These are phyloP conservation scores for Neoarthrinium moseri DNA, from an alignment of 2,329 filamentous ascomycete genomes.

Conservation along the genomic window DNA sequence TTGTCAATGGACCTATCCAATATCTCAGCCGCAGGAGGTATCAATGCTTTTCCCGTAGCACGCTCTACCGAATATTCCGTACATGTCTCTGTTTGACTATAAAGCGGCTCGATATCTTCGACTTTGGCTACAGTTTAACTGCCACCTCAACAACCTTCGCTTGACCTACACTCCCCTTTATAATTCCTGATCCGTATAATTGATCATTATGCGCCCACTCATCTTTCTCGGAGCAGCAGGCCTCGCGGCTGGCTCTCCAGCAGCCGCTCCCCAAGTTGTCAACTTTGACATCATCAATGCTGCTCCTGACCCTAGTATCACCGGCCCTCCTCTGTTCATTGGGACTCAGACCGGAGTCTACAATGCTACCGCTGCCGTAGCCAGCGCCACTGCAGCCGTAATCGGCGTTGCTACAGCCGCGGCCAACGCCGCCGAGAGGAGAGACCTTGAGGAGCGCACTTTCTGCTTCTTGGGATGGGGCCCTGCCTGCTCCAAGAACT, in stretches of 20 bases:
- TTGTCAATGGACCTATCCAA: no score
- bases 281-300: slow-evolving; percentile 9
- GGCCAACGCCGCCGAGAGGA: not conserved
- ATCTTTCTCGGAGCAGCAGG: slow-evolving; percentile 10
- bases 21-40: no score
- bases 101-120: no score
- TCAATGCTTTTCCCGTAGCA: no score
- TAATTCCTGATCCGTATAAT: no score
- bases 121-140: no score
- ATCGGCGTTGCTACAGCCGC: slow-evolving; percentile 5
- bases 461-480: slow-evolving; percentile 7
- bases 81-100: no score
- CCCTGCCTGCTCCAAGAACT: not conserved
- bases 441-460: slow-evolving; percentile 1
- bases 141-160: no score
- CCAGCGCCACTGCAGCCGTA: slow-evolving; percentile 8
- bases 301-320: slow-evolving; percentile 4
- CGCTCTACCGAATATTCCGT: no score
- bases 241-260: slow-evolving; percentile 9
- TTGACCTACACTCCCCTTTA: no score
- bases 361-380: slow-evolving; percentile 6
- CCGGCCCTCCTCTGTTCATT: slow-evolving; percentile 1
- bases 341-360: slow-evolving; percentile 5
- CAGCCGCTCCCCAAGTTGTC: slow-evolving; percentile 3
- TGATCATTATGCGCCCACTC: slow-evolving; percentile 5